Evolutionary conservation across 2,329 filamentous ascomycete genomes (phyloP), one percentile per base, ranked within the genome.

Genomic region (Penicillium sumatraense): DNA sequence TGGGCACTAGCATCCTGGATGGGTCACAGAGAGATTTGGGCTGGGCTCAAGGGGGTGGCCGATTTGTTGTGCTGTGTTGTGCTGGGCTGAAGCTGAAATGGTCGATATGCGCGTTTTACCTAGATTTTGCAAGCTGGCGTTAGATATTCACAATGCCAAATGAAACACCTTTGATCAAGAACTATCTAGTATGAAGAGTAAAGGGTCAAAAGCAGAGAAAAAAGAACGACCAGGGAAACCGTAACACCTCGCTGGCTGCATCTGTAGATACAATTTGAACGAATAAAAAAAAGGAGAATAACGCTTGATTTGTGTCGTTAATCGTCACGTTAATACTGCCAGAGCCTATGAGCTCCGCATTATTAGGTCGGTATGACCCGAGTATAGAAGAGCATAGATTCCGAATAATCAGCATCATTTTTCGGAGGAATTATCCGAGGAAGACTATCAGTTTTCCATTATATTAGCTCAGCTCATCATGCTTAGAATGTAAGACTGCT

Each of bases 401-500:
- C 33, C 33, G 6, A 36, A 16, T 8, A 3, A 21, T 5, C 14
- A 20, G 3, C 10, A 18, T 11, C 16, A 10, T 11, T 11, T 18
- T 9, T 3, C 9, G 16, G 13, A 11, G n/a, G 35, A 29, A 11
- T 54, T 18, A 56, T 26, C 59, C 61, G 29, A 63, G 46, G 20
- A 63, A 63, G 7, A 63, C 61, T 63, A n/a, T 5, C 4, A 11
- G n/a, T n/a, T 11, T 27, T 26, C 18, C 24, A 13, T 14, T 14
- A 23, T 11, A 44, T 44, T 26, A 44, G 40, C 23, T 26, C 40
- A 27, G 11, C 2, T 26, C 40, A 21, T 53, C n/a, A n/a, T n/a
- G n/a, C n/a, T 33, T 18, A 2, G 29, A 8, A 10, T 36, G 10
- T 33, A 45, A n/a, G 18, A 23, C 16, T 60, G 49, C 81, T 75